Base-by-base conservation (phyloP, 2,329 filamentous ascomycete species). In the Ilyonectria destructans region DNA sequence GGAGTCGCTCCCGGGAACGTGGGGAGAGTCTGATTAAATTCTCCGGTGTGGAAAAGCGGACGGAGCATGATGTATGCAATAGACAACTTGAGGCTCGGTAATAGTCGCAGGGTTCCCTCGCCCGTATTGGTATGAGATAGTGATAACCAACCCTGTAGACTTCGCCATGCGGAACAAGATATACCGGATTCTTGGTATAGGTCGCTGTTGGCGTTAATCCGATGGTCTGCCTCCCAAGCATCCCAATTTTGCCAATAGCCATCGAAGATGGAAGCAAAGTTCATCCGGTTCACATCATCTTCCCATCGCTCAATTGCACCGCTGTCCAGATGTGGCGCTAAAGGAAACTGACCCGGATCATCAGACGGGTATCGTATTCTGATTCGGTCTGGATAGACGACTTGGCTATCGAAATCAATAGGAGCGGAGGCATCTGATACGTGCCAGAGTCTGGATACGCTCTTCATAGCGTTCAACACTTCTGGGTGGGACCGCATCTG, bases 131-230 rank as follows among this genome's bases (percentile, higher is more conserved):
- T 91, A 19, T 84, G 82, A 45, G 90, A 93, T 85, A 97, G 90
- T 56, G 87, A 87, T 29, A 97, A 80, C 94, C 94, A 97, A 17
- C 93, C 94, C 79, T 97, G 94, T 75, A 92, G 94, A 85, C 94
- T 92, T 49, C 94, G 88, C 81, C 96, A 93, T 84, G 93, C 40
- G 3, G 45, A 59, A 43, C 57, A 51, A 29, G 43, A 58, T 37
- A 43, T 59, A 10, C 63, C 63, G 13, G 21, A 23, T 23, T 23
- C 31, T 49, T 31, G 31, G 78, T 97, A 95, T 48, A 95, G 81
- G 78, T 96, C 91, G 70, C 88, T 89, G 2, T 88, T 85, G 2
- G 91, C 92, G 0, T 82, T 79, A 0, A 94, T 83, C 7, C 94
- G 87, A 48, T 87, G 86, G 70, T 87, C 89, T 0, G 89, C 89